A percentile compares a stretch with the other conserved stretches of the same genome.
Evolutionary conservation across 83 land plant species (phyloP).

Genomic region (Picea abies): DNA sequence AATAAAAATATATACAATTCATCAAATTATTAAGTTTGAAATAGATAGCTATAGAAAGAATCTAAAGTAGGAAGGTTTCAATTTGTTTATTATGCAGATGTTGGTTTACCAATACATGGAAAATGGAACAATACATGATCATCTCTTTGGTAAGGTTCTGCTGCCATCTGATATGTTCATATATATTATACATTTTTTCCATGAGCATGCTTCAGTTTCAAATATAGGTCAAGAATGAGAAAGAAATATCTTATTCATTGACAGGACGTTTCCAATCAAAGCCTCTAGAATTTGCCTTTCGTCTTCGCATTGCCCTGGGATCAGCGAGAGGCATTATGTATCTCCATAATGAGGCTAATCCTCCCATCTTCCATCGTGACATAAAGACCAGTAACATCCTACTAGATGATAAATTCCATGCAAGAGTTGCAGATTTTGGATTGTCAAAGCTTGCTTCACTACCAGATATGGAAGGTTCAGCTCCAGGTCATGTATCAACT

Average conservation of each 20-base stretch:
- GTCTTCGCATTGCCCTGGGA: slow-evolving; percentile 73
- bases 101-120: slow-evolving; percentile 87
- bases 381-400: slow-evolving; percentile 89
- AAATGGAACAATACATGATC: slow-evolving; percentile 75
- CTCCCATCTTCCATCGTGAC: slow-evolving; percentile 92
- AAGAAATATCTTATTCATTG: background rate
- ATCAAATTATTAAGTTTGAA: background rate
- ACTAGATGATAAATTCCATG: slow-evolving; percentile 63
- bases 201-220: background rate
- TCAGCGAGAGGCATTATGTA: slow-evolving; percentile 86
- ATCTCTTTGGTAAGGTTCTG: slow-evolving; percentile 53
- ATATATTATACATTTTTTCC: background rate
- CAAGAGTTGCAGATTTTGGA: slow-evolving; percentile 96
- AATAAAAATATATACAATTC: background rate
- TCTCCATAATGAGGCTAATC: slow-evolving; percentile 89
- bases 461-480: slow-evolving; percentile 44
- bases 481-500: slow-evolving; percentile 59
- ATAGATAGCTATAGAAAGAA: background rate
- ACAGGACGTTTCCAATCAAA: slow-evolving; percentile 34
- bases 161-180: too few relatives aligned
- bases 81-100: slow-evolving; percentile 61
- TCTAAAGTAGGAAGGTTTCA: background rate
- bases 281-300: slow-evolving; percentile 52
- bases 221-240: background rate
- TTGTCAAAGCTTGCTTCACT: slow-evolving; percentile 76